phyloP scores from a whole-genome alignment of 768 basidiomycete genomes.

The Lepiota brunneoincarnata region DNA sequence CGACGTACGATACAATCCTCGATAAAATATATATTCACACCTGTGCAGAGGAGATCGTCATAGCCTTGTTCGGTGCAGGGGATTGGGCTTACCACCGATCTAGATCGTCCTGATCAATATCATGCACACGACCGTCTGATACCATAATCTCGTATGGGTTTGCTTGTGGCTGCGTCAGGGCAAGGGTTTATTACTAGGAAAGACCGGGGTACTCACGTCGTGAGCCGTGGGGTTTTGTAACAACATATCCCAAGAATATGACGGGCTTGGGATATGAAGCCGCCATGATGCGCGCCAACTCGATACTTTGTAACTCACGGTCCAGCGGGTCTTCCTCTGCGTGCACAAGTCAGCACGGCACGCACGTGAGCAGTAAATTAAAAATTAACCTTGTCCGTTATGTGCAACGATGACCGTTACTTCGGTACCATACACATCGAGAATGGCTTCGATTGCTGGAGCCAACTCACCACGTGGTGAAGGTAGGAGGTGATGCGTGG shows the following conservation, averaged over 20 bases:
- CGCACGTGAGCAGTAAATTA: background rate
- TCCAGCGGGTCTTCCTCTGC: constrained; percentile 88
- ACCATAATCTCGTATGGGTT: constrained; percentile 75
- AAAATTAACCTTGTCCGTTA: constrained; percentile 75
- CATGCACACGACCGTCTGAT: constrained; percentile 74
- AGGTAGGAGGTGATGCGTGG: constrained; percentile 83
- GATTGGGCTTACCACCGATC: constrained; percentile 59
- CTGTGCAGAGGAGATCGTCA: constrained; percentile 31
- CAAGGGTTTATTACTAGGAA: background rate
- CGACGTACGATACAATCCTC: constrained; percentile 74
- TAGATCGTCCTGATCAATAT: constrained; percentile 71
- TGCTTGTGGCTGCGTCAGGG: constrained; percentile 34
- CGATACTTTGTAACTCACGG: constrained; percentile 79
- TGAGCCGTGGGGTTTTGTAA: constrained; percentile 61
- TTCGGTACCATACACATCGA: constrained; percentile 75
- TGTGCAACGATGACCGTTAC: constrained; percentile 86
- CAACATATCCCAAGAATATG: constrained; percentile 81
- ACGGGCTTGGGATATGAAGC: constrained; percentile 65
- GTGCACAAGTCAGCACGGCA: background rate
- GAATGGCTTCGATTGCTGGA: constrained; percentile 83
- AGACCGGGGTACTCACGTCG: constrained; percentile 48
- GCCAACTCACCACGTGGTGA: constrained; percentile 86
- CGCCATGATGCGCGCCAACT: constrained; percentile 78
- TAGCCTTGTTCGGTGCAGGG: background rate
- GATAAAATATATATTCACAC: constrained; percentile 91